A percentile compares a stretch with the other conserved stretches of the same genome.
These are phyloP conservation scores for Radiomyces spectabilis DNA, from an alignment of 192 early-diverging fungal genomes.

Conservation along the genomic window DNA sequence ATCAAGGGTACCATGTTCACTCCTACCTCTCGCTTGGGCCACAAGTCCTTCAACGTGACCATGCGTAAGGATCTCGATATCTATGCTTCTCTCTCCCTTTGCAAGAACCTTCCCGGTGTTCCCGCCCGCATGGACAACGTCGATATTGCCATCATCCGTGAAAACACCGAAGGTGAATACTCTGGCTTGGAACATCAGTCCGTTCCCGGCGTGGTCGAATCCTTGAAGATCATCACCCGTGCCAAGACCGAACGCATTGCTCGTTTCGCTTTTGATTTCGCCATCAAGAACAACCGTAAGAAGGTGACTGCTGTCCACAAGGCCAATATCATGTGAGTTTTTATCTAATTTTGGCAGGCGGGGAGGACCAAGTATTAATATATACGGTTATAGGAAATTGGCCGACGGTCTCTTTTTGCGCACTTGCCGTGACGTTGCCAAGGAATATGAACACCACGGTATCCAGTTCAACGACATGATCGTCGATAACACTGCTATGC, in stretches of 20 bases:
- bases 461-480: constrained; percentile 99
- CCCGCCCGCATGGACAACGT: constrained; percentile 87
- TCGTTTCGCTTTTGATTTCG: constrained; percentile 97
- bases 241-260: constrained; percentile 99
- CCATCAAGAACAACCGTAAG: constrained; percentile 94
- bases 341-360: background rate
- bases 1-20: constrained; percentile 94
- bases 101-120: constrained; percentile 85
- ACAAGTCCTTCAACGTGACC: constrained; percentile 94
- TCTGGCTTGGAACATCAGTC: constrained; percentile 98
- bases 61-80: constrained; percentile 98
- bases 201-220: constrained; percentile 97
- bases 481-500: constrained; percentile 99
- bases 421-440: constrained; percentile 91
- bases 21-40: constrained; percentile 75
- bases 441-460: constrained; percentile 81
- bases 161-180: constrained; percentile 99
- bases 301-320: constrained; percentile 99
- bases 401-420: constrained; percentile 97
- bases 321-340: constrained; percentile 95
- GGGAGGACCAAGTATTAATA: background rate
- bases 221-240: constrained; percentile 94
- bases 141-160: constrained; percentile 98
- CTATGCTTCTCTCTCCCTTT: constrained; percentile 90
- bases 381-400: constrained; percentile 62